A percentile compares a stretch with the other conserved stretches of the same genome.
These are phyloP conservation scores for Camellia granthamiana DNA, from an alignment of 148 eudicot genomes.

Conservation along the genomic window DNA sequence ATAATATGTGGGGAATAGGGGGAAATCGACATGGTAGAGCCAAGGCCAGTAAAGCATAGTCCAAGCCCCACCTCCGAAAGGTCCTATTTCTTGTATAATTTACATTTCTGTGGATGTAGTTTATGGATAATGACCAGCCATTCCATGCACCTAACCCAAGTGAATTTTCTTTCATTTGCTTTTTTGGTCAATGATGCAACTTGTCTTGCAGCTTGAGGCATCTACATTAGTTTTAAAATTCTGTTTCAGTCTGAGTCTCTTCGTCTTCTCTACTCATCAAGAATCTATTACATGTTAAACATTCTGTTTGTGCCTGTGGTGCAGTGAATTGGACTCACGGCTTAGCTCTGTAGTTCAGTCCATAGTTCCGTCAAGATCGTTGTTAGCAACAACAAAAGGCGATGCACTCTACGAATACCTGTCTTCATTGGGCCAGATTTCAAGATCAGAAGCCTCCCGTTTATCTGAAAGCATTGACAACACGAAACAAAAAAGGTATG, in stretches of 20 bases:
- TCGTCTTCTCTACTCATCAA: background rate
- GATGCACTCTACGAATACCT: constrained; percentile 19
- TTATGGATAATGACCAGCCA: background rate
- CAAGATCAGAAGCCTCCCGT: constrained; percentile 66
- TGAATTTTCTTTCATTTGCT: background rate
- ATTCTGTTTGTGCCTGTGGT: constrained; percentile 16
- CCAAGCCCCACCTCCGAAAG: background rate
- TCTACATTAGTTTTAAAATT: background rate
- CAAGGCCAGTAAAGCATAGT: background rate
- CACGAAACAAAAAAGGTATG: constrained; percentile 58
- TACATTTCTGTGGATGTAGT: background rate
- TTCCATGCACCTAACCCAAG: background rate
- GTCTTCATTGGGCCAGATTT: constrained; percentile 58
- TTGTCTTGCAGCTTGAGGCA: background rate
- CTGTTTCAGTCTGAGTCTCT: background rate
- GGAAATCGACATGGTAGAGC: too few relatives aligned
- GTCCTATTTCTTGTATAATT: background rate
- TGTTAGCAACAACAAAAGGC: constrained; percentile 24
- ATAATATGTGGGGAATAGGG: too few relatives aligned
- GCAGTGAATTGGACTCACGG: constrained; percentile 52
- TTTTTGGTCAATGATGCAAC: background rate
- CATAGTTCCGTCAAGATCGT: constrained; percentile 57
- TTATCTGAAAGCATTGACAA: constrained; percentile 47
- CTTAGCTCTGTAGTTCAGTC: constrained; percentile 51
- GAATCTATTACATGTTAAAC: background rate